Base-by-base conservation (phyloP, 805 yeast species). In the Scheffersomyces spartinae region DNA sequence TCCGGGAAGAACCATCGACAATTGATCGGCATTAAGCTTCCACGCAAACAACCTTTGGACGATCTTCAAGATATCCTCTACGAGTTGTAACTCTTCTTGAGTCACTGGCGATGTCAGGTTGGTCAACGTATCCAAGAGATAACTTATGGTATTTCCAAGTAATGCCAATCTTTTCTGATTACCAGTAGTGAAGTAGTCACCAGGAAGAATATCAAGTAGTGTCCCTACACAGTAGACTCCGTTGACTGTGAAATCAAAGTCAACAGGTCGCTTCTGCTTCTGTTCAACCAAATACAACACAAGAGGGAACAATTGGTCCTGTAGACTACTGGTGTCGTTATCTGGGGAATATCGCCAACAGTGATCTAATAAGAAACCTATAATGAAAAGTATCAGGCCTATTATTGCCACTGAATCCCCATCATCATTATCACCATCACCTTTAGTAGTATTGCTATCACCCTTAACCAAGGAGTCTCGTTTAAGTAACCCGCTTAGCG, bases 1-100 rank as follows among this genome's bases (percentile, higher is more conserved):
- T 1, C 67, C 67, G 1, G 67, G 67, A n/a, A 60, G 39, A 2
- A 59, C 55, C 21, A 45, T 45, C 7, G 64, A 43, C 5, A 55
- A 25, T 18, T 51, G 53, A n/a, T 52, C 52, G 4, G 58, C 17
- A 5, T 48, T 23, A 3, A 55, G 42, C 7, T 36, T 26, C 4
- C 35, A 33, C 2, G 33, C 8, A 22, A 39, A 39, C 7, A 40
- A 26, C 17, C 21, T 20, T 8, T 31, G 21, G 9, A 49, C 25
- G 3, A 43, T 26, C 2, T 33, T 28, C 6, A 50, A 26, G 1
- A 32, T 17, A 5, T 21, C 26, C 6, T 28, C 25, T 1, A 37
- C 34, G 15, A 36, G 13, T 7, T 27, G 32, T 3, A 25, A 29
- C 12, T 42, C 43, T 19, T 45, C 53, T 15, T 30, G 40, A 9